phyloP scores from a whole-genome alignment of 352 stramenopile species.

The Halophytophthora polymorphica region DNA sequence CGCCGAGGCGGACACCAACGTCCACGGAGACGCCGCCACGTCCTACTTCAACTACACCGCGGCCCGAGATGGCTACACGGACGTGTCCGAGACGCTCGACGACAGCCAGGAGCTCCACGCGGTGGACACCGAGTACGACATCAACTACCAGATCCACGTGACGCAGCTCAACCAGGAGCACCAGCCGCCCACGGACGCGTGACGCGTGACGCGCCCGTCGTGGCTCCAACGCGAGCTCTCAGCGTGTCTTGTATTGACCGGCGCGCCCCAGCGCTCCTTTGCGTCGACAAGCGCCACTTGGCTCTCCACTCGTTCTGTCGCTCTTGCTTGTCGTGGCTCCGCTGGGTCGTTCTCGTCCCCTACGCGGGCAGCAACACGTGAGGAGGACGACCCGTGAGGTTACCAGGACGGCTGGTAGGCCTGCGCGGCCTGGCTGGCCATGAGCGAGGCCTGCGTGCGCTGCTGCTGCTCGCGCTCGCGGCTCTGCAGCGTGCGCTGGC shows the following conservation, averaged over 20 bases:
- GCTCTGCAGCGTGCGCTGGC: constrained; percentile 38
- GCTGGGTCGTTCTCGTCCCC: no score
- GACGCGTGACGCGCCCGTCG: constrained; percentile 3
- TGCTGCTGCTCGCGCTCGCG: constrained; percentile 62
- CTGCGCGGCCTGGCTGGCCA: constrained; percentile 58
- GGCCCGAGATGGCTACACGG: constrained; percentile 9
- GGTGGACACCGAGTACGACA: constrained; percentile 58
- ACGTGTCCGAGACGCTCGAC: constrained; percentile 6
- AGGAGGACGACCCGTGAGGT: no score
- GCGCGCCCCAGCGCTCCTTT: no score
- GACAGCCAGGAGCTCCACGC: constrained; percentile 15
- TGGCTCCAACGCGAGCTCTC: constrained; percentile 5
- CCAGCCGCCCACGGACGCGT: not conserved
- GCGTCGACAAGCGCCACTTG: no score
- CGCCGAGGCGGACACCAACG: constrained; percentile 3
- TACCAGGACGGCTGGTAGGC: constrained; percentile 40
- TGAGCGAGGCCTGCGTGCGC: constrained; percentile 60
- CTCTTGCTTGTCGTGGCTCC: no score
- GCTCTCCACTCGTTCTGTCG: no score
- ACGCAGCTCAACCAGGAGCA: constrained; percentile 34
- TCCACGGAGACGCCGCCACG: constrained; percentile 4
- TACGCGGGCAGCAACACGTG: no score
- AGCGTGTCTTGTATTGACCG: constrained; percentile 7
- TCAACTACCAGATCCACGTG: constrained; percentile 74
- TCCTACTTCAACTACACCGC: constrained; percentile 23